A percentile compares a stretch with the other conserved stretches of the same genome.
phyloP scores from a whole-genome alignment of 768 basidiomycete genomes.

The Chalciporus pseudorubinellus region DNA sequence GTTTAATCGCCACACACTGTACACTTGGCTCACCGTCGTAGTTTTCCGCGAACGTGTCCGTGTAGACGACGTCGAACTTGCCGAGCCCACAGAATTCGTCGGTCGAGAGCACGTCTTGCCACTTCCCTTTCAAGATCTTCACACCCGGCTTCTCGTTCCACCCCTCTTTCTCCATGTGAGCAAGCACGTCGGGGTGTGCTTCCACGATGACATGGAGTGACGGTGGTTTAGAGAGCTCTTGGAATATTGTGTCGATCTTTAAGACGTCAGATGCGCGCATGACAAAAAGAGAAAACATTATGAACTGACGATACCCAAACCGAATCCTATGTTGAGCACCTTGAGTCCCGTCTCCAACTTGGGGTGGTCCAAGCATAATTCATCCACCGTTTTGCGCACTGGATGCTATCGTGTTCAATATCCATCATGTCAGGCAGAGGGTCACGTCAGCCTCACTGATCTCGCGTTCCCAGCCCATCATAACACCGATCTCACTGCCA shows the following conservation, averaged over 20 bases:
- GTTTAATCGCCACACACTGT: neutral
- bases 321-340: conserved; percentile 91
- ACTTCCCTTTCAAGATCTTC: conserved; percentile 81
- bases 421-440: neutral
- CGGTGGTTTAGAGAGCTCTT: conserved; percentile 57
- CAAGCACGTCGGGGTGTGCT: conserved; percentile 89
- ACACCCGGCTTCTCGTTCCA: conserved; percentile 82
- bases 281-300: neutral
- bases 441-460: conserved; percentile 59
- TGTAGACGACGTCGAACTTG: conserved; percentile 87
- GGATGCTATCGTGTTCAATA: conserved; percentile 23
- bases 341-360: conserved; percentile 48
- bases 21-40: conserved; percentile 52
- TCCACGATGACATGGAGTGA: conserved; percentile 86
- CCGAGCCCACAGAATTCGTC: conserved; percentile 59
- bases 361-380: conserved; percentile 55
- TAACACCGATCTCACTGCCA: conserved; percentile 85
- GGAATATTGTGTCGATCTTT: conserved; percentile 84
- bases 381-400: conserved; percentile 77
- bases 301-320: conserved; percentile 77
- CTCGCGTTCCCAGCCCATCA: conserved; percentile 97
- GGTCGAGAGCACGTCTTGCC: conserved; percentile 81
- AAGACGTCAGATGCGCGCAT: conserved; percentile 4
- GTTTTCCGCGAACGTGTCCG: conserved; percentile 90
- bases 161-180: conserved; percentile 68